Base-by-base conservation (phyloP, 192 early-diverging fungal species). In the Rhizoclosmatium globosum region DNA sequence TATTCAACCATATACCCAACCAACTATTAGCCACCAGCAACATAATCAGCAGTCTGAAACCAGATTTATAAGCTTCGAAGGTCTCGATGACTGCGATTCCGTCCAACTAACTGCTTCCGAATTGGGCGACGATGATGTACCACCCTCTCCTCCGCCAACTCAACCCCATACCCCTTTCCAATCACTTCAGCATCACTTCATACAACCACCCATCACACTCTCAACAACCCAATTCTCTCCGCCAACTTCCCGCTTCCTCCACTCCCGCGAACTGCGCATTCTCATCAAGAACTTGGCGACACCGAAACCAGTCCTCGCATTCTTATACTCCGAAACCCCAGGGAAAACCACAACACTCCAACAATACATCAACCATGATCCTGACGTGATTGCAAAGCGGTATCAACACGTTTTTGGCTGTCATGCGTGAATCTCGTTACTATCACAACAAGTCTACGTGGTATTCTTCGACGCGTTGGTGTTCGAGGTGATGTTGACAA, bases 401-500 rank as follows among this genome's bases (percentile, higher is more conserved):
- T 68, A 68, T 42, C 13, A n/a, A 17, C 13, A 42, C 13, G 46
- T 68, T 31, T 71, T 56, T 71, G 69, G 69, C 19, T 71, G 11
- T 39, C 46, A 4, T 71, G 69, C 48, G 9, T 43, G 11, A 13
- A 45, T 11, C 53, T 39, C n/a, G 13, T 19, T 6, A 38, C n/a
- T 4, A 38, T 56, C 15, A 45, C 31, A 4, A 15, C 43, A 31
- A 68, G 67, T 39, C 62, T 64, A 64, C 62, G 62, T 64, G 62
- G n/a, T 19, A 39, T 39, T 11, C 31, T 31, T 31, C 31, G 31
- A 31, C 31, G 31, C 31, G 31, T 31, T 31, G 31, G 31, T 31
- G 31, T 31, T 31, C 31, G 0, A 31, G 31, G 31, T 31, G 31
- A 31, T 31, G 31, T 31, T 31, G 31, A 31, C 31, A 31, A 31